Evolutionary conservation across 225 moss, liverwort and hornwort species (phyloP), one percentile per base, ranked within the genome.

Genomic region (Antitrichia curtipendula): DNA sequence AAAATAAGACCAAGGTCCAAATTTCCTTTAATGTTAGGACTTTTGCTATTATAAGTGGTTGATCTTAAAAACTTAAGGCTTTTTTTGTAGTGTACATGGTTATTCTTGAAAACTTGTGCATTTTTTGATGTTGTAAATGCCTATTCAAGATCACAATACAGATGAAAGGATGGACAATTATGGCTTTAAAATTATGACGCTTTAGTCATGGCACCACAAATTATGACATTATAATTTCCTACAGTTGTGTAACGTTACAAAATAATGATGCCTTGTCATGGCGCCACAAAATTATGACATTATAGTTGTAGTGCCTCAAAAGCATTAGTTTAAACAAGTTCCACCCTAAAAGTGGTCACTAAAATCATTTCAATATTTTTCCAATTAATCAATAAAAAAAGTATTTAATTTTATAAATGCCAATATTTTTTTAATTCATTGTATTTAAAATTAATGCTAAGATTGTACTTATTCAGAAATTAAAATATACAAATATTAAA

Each of bases 51-150:
- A 2, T 5, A 13, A 3, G 7, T 74, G 12, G 12, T 20, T 23
- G 23, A 75, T 24, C 6, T 24, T 24, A 0, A n/a, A 24, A 16
- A n/a, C 9, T 6, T 14, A 2, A 8, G 2, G 4, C 1, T 0
- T 0, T 54, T n/a, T 3, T 24, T 0, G 3, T 15, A 52, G 6
- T 15, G 1, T 3, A 8, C 9, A 6, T 36, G 4, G 9, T 54
- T 36, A 54, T n/a, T n/a, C 0, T 16, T 76, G 3, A 36, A 76
- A 53, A n/a, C 4, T 53, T 36, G 15, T 54, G 5, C 0, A 0
- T 0, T 22, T 34, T 1, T 34, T 50, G 3, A 50, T 50, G 5
- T 21, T 13, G 2, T 50, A 52, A 6, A 13, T 52, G 21, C 50
- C 22, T 75, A 52, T 52, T 34, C 4, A 74, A 34, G 8, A 7